These are phyloP conservation scores for Suillus cothurnatus DNA, from an alignment of 768 basidiomycete species.

Conservation along the genomic window DNA sequence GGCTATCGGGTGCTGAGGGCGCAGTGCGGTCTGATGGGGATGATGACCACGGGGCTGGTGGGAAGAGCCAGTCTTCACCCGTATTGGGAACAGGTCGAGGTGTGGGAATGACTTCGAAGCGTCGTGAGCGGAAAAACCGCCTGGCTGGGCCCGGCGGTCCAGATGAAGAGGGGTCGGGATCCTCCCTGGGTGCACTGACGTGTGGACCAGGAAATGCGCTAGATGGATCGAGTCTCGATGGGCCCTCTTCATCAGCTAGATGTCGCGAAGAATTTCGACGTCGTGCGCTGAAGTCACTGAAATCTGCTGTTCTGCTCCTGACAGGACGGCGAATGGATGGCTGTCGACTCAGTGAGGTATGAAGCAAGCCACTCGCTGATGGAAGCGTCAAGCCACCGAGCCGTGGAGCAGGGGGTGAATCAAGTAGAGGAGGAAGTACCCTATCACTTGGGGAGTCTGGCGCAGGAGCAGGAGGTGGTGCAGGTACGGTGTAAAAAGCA, in stretches of 20 bases:
- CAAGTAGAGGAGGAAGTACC: conserved; percentile 31
- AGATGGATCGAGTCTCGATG: conserved; percentile 8
- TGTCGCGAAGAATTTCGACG: conserved; percentile 54
- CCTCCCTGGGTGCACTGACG: conserved; percentile 8
- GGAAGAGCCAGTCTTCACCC: conserved; percentile 37
- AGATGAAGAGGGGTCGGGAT: conserved; percentile 4
- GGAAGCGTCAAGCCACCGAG: conserved; percentile 20
- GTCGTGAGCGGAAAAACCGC: conserved; percentile 56
- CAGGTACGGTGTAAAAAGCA: conserved; percentile 25
- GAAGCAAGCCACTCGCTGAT: conserved; percentile 25
- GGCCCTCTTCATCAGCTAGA: conserved; percentile 31
- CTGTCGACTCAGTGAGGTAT: conserved; percentile 51
- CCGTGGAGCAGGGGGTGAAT: conserved; percentile 26
- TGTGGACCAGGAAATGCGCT: conserved; percentile 14
- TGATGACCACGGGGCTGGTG: conserved; percentile 26
- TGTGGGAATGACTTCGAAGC: conserved; percentile 40
- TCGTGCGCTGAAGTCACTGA: conserved; percentile 70
- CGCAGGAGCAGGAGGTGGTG: conserved; percentile 30
- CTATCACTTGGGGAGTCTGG: conserved; percentile 26
- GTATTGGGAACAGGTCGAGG: conserved; percentile 30
- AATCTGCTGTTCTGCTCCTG: conserved; percentile 60
- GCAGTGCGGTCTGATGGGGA: conserved; percentile 20
- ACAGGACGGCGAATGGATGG: conserved; percentile 61
- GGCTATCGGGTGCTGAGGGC: conserved; percentile 24
- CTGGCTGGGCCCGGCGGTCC: conserved; percentile 36